Percentiles rank a stretch among this genome's conserved stretches.
These are phyloP conservation scores for Amanita molliuscula DNA, from an alignment of 768 basidiomycete genomes.

Conservation along the genomic window DNA sequence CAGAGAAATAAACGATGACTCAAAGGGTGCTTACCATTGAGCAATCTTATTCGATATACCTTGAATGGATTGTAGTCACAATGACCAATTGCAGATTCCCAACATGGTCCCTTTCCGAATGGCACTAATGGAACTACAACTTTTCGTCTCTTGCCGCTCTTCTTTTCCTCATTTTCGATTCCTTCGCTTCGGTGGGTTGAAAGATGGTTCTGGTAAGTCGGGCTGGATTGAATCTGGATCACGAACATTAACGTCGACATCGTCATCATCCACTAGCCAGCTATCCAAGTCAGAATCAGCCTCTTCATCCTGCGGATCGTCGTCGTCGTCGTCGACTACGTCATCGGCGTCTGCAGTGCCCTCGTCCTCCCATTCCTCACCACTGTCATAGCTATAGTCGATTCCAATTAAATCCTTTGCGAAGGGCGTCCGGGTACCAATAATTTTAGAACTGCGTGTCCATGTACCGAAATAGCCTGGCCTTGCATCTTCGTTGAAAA, in stretches of 20 bases:
- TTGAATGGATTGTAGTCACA: constrained; percentile 65
- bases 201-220: constrained; percentile 13
- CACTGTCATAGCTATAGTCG: constrained; percentile 92
- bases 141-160: constrained; percentile 59
- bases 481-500: constrained; percentile 72
- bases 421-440: constrained; percentile 81
- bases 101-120: constrained; percentile 74
- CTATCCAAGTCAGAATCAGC: constrained; percentile 69
- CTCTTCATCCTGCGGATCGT: constrained; percentile 45
- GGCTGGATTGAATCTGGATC: constrained; percentile 28
- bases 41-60: constrained; percentile 64
- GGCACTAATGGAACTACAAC: constrained; percentile 72
- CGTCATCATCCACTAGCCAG: constrained; percentile 72
- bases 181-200: constrained; percentile 50
- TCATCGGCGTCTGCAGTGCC: constrained; percentile 73
- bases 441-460: constrained; percentile 68
- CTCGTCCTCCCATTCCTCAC: constrained; percentile 94
- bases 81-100: constrained; percentile 60
- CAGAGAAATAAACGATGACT: background rate
- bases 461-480: constrained; percentile 95
- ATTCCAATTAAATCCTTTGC: constrained; percentile 63
- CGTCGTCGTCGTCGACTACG: constrained; percentile 59
- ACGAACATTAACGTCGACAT: constrained; percentile 29
- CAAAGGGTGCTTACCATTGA: constrained; percentile 54
- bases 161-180: constrained; percentile 40